Base-by-base conservation (phyloP, 2,329 filamentous ascomycete species). In the Oidium heveae region DNA sequence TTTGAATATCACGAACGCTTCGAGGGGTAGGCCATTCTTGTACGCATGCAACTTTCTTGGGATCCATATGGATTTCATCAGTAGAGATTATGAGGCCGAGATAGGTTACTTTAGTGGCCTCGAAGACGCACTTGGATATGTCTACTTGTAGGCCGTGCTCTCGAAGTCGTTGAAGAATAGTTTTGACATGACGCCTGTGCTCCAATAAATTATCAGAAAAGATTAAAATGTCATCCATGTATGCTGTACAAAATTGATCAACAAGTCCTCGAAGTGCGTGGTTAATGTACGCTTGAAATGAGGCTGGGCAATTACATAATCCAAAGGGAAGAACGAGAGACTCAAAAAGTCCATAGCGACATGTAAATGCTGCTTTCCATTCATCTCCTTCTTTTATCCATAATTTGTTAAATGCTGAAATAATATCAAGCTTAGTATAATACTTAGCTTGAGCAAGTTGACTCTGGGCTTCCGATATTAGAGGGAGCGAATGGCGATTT, bases 281-380 rank as follows among this genome's bases (percentile, higher is more conserved):
- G 9, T 52, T 52, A 39, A 39, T 52, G 13, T 37, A 22, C 6
- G 36, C n/a, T 43, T 53, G 34, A 28, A 53, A 53, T 12, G 22
- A 41, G 39, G 34, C 18, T 6, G 51, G 36, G 12, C 36, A 10
- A 22, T 53, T 53, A 28, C 18, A 53, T 4, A 53, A 18, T 41
- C 51, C 16, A 18, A 53, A 53, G 20, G 12, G n/a, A 2, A 53
- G 51, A 6, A 43, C 51, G 7, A 41, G 33, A 18, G 51, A 36
- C 36, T 53, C 51, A n/a, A n/a, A n/a, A n/a, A n/a, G n/a, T n/a
- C n/a, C n/a, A n/a, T n/a, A n/a, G n/a, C n/a, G n/a, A n/a, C 22
- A 53, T 10, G 51, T 53, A n/a, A 53, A 53, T 7, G 36, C 51
- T 24, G 36, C 51, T 53, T 53, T 53, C 36, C 51, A 41, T 41